Conservation (phyloP, 306 rosid species). For the Acacia crassicarpa region DNA sequence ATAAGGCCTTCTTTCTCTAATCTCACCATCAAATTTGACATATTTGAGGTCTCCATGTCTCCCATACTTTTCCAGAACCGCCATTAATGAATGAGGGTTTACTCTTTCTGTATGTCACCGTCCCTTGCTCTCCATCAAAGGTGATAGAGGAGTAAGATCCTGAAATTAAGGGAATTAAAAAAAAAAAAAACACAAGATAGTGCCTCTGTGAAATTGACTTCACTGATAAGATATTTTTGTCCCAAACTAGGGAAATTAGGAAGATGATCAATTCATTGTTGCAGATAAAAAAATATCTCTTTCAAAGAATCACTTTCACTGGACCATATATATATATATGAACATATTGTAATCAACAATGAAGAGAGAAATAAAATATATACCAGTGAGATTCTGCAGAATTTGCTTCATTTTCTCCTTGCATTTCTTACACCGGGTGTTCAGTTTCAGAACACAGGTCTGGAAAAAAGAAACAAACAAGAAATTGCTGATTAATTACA, state of each 20-base stretch:
- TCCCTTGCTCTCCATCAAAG: constrained; percentile 38
- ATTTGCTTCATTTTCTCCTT: constrained; percentile 36
- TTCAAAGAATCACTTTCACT: neutral
- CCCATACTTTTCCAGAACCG: constrained; percentile 32
- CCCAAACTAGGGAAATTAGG: neutral
- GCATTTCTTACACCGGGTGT: constrained; percentile 44
- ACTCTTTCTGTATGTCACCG: constrained; percentile 39
- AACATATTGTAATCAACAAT: neutral
- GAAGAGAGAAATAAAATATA: neutral
- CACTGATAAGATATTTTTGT: constrained; percentile 1
- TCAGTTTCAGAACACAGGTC: constrained; percentile 46
- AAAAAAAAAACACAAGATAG: neutral
- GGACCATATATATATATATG: too few species aligned
- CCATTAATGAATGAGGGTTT: constrained; percentile 32
- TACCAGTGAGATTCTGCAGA: constrained; percentile 42
- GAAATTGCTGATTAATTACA: neutral
- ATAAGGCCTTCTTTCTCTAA: constrained; percentile 7
- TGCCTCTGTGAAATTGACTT: neutral
- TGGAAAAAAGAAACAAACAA: constrained; percentile 21
- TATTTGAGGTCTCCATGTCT: constrained; percentile 38
- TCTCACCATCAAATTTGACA: constrained; percentile 45
- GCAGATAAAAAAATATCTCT: neutral
- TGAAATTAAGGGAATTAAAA: neutral
- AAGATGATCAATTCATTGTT: neutral
- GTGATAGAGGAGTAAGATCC: constrained; percentile 32